These are phyloP conservation scores for Pneumocystis sp. DNA, from an alignment of 1,139 yeast species.

Conservation along the genomic window DNA sequence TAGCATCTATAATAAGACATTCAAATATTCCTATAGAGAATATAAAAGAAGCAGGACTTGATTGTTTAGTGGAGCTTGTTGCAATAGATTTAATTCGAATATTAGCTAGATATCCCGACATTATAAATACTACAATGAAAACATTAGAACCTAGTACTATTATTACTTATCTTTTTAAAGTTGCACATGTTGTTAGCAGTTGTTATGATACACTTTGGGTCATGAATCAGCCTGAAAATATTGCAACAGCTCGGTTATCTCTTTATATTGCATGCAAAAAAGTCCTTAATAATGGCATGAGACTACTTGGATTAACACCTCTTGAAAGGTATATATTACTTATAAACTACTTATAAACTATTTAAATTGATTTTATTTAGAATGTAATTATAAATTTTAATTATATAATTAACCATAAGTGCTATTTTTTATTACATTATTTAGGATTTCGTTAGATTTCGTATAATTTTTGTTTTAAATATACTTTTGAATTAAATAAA, in stretches of 20 bases:
- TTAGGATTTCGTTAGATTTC: not conserved
- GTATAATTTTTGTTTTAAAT: not conserved
- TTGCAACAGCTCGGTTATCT: constrained; percentile 87
- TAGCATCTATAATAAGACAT: constrained; percentile 87
- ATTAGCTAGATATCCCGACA: constrained; percentile 85
- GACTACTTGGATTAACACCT: constrained; percentile 81
- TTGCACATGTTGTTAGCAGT: constrained; percentile 86
- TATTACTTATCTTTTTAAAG: constrained; percentile 81
- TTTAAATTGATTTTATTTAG: constrained; percentile 41
- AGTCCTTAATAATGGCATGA: constrained; percentile 83
- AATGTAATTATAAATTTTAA: not conserved
- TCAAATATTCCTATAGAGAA: constrained; percentile 27
- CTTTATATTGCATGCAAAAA: constrained; percentile 83
- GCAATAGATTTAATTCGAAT: constrained; percentile 62
- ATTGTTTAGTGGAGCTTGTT: constrained; percentile 59
- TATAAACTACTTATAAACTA: not conserved
- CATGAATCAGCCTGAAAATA: constrained; percentile 80
- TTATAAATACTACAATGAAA: constrained; percentile 65
- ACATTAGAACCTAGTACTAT: constrained; percentile 88
- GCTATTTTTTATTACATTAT: not conserved
- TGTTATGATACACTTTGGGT: constrained; percentile 96
- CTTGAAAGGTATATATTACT: constrained; percentile 47
- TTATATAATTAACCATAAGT: not conserved
- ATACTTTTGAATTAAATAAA: constrained; percentile 7
- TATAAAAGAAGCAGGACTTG: constrained; percentile 47